phyloP scores from a whole-genome alignment of 2,329 filamentous ascomycete genomes.

The Helotiales sp. region DNA sequence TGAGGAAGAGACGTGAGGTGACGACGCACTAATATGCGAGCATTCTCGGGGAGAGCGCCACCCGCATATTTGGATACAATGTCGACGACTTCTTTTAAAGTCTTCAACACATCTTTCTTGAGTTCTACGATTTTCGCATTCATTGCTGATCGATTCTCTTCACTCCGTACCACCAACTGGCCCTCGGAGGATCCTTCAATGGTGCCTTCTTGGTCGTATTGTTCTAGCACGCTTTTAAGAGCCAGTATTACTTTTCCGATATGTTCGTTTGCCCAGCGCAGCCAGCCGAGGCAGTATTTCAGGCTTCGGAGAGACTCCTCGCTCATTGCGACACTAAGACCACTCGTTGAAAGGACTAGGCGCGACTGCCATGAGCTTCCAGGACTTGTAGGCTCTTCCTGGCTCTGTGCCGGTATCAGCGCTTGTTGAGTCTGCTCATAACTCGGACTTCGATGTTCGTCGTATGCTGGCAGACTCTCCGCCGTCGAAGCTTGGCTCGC shows the following conservation, averaged over 20 bases:
- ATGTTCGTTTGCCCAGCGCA: slow-evolving; percentile 79
- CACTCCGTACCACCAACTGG: slow-evolving; percentile 27
- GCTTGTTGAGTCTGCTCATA: slow-evolving; percentile 62
- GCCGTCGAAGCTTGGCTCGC: slow-evolving; percentile 45
- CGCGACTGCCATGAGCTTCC: slow-evolving; percentile 71
- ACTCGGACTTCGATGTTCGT: slow-evolving; percentile 72
- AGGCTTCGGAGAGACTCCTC: slow-evolving; percentile 82
- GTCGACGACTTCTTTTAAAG: slow-evolving; percentile 77
- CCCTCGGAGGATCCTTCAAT: slow-evolving; percentile 30
- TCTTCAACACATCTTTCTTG: slow-evolving; percentile 72
- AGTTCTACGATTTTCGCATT: slow-evolving; percentile 58
- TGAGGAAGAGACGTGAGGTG: slow-evolving; percentile 84
- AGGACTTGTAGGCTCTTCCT: slow-evolving; percentile 29
- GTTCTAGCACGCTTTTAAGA: slow-evolving; percentile 73
- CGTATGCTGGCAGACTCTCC: slow-evolving; percentile 81
- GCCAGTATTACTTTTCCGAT: slow-evolving; percentile 74
- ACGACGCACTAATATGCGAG: slow-evolving; percentile 75
- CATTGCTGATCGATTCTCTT: slow-evolving; percentile 30
- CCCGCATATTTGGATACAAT: slow-evolving; percentile 88
- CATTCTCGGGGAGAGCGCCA: slow-evolving; percentile 88
- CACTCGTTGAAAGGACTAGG: slow-evolving; percentile 86
- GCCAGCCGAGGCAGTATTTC: slow-evolving; percentile 78
- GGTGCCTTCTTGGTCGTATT: slow-evolving; percentile 65
- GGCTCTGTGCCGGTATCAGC: slow-evolving; percentile 33
- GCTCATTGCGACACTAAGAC: slow-evolving; percentile 87